Conservation (phyloP, 306 rosid species). For the Luffa aegyptiaca region DNA sequence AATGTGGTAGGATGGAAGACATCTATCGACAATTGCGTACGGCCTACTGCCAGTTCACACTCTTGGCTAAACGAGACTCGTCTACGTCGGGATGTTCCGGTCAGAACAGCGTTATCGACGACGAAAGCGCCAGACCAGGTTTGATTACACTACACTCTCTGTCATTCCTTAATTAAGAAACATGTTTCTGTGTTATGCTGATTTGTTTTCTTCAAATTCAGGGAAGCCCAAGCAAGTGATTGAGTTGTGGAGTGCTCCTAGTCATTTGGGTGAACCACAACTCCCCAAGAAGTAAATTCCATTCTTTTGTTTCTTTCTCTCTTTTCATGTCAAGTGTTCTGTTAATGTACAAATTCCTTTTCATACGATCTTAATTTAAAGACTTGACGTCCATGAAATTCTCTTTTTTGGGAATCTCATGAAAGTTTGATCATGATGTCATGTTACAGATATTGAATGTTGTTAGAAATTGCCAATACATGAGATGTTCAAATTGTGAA, state of each 20-base stretch:
- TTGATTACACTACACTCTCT: not conserved
- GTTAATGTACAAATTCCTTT: not conserved
- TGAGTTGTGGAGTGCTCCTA: conserved; percentile 15
- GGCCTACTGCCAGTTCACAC: conserved; percentile 47
- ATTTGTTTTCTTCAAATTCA: not conserved
- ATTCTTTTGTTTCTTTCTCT: not conserved
- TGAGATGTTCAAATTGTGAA: no score
- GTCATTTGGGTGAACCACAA: conserved; percentile 13
- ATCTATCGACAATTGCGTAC: conserved; percentile 38
- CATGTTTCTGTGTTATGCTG: not conserved
- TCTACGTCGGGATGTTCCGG: conserved; percentile 22
- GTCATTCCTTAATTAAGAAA: conserved; percentile 15
- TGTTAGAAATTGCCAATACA: not conserved
- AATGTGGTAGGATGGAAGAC: conserved; percentile 44
- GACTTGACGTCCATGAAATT: not conserved
- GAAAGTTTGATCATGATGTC: not conserved
- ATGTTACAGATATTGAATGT: not conserved
- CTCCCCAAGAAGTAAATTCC: conserved; percentile 4
- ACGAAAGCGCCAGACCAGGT: conserved; percentile 11
- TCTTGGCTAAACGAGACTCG: conserved; percentile 7
- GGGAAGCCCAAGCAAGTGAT: not conserved
- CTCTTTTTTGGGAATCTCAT: not conserved
- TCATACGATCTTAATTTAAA: not conserved
- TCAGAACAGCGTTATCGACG: conserved; percentile 1
- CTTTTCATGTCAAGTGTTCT: not conserved